Percentiles rank a stretch among this genome's conserved stretches.
Evolutionary conservation across 768 basidiomycete genomes (phyloP).

Genomic region (Boletus vinaceobasis): DNA sequence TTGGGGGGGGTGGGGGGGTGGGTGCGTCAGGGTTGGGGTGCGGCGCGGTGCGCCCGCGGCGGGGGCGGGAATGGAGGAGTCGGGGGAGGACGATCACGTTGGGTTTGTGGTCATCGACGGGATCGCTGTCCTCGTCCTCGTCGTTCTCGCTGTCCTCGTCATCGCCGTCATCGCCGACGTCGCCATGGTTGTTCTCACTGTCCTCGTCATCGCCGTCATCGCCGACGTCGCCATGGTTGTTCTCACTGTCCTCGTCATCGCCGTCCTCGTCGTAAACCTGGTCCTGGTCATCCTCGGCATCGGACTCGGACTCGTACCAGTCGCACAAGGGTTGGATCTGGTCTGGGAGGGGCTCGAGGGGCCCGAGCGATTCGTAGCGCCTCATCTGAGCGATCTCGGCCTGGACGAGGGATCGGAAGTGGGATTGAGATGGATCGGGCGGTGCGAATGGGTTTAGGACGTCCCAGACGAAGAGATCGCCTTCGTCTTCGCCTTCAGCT

Average conservation of each 20-base stretch:
- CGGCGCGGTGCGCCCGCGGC: too few relatives aligned
- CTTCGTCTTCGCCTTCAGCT: neutral
- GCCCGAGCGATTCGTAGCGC: neutral
- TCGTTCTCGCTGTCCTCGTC: neutral
- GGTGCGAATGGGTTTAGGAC: slow-evolving; percentile 9
- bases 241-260: neutral
- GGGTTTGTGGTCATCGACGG: neutral
- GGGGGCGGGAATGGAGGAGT: slow-evolving; percentile 1
- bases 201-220: neutral
- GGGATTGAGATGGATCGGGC: neutral
- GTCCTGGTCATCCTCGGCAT: neutral
- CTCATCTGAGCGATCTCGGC: neutral
- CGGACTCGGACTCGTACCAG: neutral
- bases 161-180: too few relatives aligned
- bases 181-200: too few relatives aligned
- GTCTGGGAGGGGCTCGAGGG: neutral
- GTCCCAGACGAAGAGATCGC: slow-evolving; percentile 15
- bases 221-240: neutral
- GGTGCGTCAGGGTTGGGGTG: too few relatives aligned
- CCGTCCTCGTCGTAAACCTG: neutral
- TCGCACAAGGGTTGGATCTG: neutral
- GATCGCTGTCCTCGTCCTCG: neutral
- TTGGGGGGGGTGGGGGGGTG: too few relatives aligned
- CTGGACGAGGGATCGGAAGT: neutral
- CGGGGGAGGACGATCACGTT: slow-evolving; percentile 2